phyloP scores from a whole-genome alignment of 495 filamentous ascomycete genomes.

The Hypoxylon fuscum region DNA sequence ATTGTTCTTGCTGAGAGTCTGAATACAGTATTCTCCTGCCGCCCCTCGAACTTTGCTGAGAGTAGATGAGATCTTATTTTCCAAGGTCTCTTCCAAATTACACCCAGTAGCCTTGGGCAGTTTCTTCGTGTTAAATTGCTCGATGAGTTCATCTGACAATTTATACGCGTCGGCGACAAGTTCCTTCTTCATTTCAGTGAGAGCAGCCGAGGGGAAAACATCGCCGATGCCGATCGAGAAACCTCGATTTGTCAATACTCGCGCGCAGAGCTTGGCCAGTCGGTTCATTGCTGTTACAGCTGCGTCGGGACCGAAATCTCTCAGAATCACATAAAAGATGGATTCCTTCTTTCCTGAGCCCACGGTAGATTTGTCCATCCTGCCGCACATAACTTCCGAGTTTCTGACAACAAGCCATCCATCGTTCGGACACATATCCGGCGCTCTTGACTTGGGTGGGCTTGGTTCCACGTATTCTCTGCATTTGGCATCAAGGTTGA shows the following conservation, averaged over 20 bases:
- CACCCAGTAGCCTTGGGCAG: constrained; percentile 87
- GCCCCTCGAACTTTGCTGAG: constrained; percentile 88
- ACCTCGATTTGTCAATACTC: constrained; percentile 87
- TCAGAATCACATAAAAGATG: constrained; percentile 93
- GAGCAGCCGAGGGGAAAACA: constrained; percentile 78
- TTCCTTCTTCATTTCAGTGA: constrained; percentile 73
- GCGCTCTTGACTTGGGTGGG: constrained; percentile 46
- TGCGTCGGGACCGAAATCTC: constrained; percentile 90
- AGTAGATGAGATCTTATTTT: constrained; percentile 89
- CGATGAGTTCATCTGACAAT: constrained; percentile 85
- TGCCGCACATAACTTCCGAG: constrained; percentile 96
- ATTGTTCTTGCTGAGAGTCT: constrained; percentile 88
- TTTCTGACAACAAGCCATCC: constrained; percentile 91
- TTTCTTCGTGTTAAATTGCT: constrained; percentile 76
- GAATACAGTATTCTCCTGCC: constrained; percentile 91
- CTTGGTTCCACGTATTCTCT: constrained; percentile 72
- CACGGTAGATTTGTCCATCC: constrained; percentile 96
- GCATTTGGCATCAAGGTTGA: constrained; percentile 94
- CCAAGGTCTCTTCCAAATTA: constrained; percentile 89
- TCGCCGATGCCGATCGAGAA: constrained; percentile 97
- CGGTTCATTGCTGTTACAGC: constrained; percentile 95
- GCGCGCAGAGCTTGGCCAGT: constrained; percentile 86
- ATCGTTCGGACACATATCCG: constrained; percentile 86
- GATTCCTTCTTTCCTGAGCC: constrained; percentile 98
- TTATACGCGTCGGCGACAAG: constrained; percentile 83